Evolutionary conservation across 1,284 basidiomycete genomes (phyloP).

Genomic region (Rhodotorula sp.): DNA sequence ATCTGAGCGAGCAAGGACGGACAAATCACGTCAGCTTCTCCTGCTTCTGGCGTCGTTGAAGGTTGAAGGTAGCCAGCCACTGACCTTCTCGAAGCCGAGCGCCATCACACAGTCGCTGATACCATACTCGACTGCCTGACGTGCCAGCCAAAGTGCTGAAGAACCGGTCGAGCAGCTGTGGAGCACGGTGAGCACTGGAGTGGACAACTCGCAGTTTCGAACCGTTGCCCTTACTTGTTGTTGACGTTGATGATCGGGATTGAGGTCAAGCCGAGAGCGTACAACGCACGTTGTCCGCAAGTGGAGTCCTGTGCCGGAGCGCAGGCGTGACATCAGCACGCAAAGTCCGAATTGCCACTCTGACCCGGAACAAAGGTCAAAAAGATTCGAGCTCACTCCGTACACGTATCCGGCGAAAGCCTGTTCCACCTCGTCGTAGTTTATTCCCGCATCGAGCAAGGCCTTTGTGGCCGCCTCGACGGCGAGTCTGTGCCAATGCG

Average conservation of each 20-base stretch:
- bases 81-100: conserved; percentile 72
- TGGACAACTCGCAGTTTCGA: neutral
- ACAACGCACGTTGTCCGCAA: conserved; percentile 76
- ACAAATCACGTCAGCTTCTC: neutral
- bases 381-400: conserved; percentile 18
- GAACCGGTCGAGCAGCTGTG: conserved; percentile 56
- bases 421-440: conserved; percentile 71
- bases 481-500: conserved; percentile 57
- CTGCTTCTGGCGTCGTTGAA: too few species aligned
- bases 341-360: neutral
- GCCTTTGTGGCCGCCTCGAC: conserved; percentile 81
- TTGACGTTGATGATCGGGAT: conserved; percentile 78
- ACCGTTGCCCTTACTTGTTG: conserved; percentile 9
- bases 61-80: neutral
- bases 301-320: conserved; percentile 60
- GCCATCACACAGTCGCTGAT: conserved; percentile 73
- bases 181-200: neutral
- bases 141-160: conserved; percentile 68
- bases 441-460: conserved; percentile 79
- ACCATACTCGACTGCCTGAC: conserved; percentile 65
- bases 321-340: neutral
- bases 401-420: conserved; percentile 69
- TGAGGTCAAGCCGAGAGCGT: conserved; percentile 76
- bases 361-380: too few species aligned
- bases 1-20: conserved; percentile 50